These are phyloP conservation scores for Asterochloris sp. DNA, from an alignment of 139 green algal species.

Conservation along the genomic window DNA sequence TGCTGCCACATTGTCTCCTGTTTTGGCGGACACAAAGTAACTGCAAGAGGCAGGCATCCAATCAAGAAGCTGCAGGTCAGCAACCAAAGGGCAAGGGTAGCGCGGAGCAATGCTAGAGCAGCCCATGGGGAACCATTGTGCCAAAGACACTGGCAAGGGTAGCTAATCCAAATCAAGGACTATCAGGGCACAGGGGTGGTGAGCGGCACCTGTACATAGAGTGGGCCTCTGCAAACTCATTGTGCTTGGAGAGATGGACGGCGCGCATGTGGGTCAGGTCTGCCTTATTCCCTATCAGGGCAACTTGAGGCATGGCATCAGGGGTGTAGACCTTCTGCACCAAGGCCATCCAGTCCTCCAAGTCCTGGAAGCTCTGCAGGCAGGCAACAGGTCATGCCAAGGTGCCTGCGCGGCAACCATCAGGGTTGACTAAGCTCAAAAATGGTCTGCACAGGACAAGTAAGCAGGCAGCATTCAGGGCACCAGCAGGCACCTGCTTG, in stretches of 20 bases:
- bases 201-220: constrained; percentile 10
- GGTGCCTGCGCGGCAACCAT: not conserved
- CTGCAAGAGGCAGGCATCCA: not conserved
- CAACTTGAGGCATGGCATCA: constrained; percentile 6
- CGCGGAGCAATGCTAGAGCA: no score
- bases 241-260: not conserved
- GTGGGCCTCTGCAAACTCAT: constrained; percentile 4
- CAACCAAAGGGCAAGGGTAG: no score
- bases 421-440: no score
- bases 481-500: no score
- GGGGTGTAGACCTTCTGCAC: not conserved
- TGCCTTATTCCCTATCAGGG: constrained; percentile 14
- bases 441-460: no score
- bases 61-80: not conserved
- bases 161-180: not conserved
- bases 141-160: not conserved
- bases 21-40: constrained; percentile 20
- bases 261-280: constrained; percentile 19
- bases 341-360: constrained; percentile 14
- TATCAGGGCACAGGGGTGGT: not conserved
- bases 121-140: no score
- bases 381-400: not conserved
- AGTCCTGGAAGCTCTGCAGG: constrained; percentile 9
- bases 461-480: no score
- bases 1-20: constrained; percentile 17